Percentiles rank a stretch among this genome's conserved stretches.
These are phyloP conservation scores for Gracilaria vermiculophylla DNA, from an alignment of 23 red algal species.

Conservation along the genomic window DNA sequence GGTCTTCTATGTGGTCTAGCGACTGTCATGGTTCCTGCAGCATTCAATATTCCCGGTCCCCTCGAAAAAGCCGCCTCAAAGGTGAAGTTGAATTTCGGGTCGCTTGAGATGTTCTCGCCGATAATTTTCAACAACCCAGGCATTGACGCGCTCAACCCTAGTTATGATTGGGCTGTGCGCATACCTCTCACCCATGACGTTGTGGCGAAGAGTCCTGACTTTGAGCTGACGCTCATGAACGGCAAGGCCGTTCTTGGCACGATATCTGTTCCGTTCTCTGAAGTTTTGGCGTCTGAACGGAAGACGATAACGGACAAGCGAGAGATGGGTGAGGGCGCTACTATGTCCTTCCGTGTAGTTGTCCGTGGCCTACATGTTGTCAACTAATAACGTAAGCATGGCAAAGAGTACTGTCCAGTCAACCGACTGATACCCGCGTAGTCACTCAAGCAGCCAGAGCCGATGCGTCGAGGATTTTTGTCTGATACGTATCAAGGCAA, in stretches of 20 bases:
- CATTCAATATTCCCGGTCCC: conserved; percentile 22
- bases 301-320: neutral
- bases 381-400: neutral
- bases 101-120: neutral
- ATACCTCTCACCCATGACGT: conserved; percentile 27
- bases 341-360: neutral
- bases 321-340: conserved; percentile 11
- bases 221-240: conserved; percentile 46
- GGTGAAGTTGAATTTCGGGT: conserved; percentile 10
- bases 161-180: conserved; percentile 41
- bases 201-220: neutral
- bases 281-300: neutral
- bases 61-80: conserved; percentile 14
- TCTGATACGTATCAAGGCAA: no score
- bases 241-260: conserved; percentile 22
- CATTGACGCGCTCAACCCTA: conserved; percentile 38
- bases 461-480: no score
- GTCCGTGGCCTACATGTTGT: neutral
- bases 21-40: conserved; percentile 55
- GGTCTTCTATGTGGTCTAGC: conserved; percentile 8
- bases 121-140: conserved; percentile 31
- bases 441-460: no score
- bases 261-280: neutral
- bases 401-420: no score
- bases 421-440: no score